Percentiles rank a stretch among this genome's conserved stretches.
Conservation (phyloP, 2,329 filamentous ascomycete species). For the Zasmidium cellare region DNA sequence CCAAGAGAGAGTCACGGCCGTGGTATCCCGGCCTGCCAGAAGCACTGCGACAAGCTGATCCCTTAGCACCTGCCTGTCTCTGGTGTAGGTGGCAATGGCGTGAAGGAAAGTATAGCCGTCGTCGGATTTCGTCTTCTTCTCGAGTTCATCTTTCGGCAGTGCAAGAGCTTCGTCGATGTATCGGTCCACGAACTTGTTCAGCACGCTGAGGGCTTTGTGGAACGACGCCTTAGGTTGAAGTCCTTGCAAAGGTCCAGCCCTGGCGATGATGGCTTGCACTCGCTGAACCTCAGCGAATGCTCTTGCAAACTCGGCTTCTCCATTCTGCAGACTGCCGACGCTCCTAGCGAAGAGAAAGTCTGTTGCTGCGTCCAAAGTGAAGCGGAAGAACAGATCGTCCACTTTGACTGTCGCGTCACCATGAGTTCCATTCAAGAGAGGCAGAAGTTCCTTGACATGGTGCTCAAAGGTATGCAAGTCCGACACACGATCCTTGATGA, state of each 20-base stretch:
- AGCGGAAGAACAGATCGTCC: slow-evolving; percentile 77
- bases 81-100: slow-evolving; percentile 77
- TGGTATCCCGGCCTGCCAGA: slow-evolving; percentile 84
- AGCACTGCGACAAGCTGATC: slow-evolving; percentile 83
- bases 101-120: slow-evolving; percentile 81
- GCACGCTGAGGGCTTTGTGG: slow-evolving; percentile 62
- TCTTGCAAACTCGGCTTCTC: slow-evolving; percentile 69
- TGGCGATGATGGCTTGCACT: slow-evolving; percentile 67
- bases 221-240: slow-evolving; percentile 67
- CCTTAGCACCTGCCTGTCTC: slow-evolving; percentile 66
- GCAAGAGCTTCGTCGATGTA: slow-evolving; percentile 75
- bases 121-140: slow-evolving; percentile 70
- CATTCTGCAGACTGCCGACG: slow-evolving; percentile 61
- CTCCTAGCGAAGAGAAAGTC: slow-evolving; percentile 82
- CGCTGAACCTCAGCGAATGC: slow-evolving; percentile 79
- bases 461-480: slow-evolving; percentile 79
- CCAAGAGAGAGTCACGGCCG: slow-evolving; percentile 78
- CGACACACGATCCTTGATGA: slow-evolving; percentile 79
- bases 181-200: slow-evolving; percentile 74
- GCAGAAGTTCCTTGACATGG: slow-evolving; percentile 73
- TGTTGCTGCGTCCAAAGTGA: slow-evolving; percentile 80
- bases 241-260: slow-evolving; percentile 62
- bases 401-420: slow-evolving; percentile 63
- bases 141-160: slow-evolving; percentile 70
- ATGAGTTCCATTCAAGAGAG: slow-evolving; percentile 51